Evolutionary conservation across 2,329 filamentous ascomycete genomes (phyloP).

Genomic region (Sporothrix pseudoabietina): DNA sequence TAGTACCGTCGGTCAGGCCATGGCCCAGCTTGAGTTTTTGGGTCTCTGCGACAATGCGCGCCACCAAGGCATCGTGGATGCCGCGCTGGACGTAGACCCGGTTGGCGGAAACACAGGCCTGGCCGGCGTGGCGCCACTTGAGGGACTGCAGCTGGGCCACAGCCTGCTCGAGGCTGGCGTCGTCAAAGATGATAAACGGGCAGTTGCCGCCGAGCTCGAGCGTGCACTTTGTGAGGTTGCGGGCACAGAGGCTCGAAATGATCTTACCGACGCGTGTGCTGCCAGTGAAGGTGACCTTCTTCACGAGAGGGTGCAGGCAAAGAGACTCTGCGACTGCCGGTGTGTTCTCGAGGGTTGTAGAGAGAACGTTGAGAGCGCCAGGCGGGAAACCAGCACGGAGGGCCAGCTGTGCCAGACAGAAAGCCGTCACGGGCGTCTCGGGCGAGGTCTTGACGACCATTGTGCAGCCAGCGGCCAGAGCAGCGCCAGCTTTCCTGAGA

Average conservation of each 20-base stretch:
- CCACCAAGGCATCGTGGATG: conserved; percentile 54
- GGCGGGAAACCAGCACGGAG: conserved; percentile 72
- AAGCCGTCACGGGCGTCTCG: conserved; percentile 72
- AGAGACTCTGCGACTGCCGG: conserved; percentile 51
- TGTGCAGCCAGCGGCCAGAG: conserved; percentile 70
- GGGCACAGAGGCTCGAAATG: conserved; percentile 63
- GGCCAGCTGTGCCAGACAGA: conserved; percentile 68
- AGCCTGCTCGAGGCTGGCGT: conserved; percentile 66
- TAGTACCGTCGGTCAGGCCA: conserved; percentile 57
- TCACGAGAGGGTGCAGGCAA: conserved; percentile 49
- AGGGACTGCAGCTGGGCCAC: conserved; percentile 48
- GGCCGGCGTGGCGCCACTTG: conserved; percentile 58
- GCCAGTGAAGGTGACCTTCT: conserved; percentile 77
- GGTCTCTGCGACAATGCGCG: conserved; percentile 48
- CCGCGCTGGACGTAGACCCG: conserved; percentile 65
- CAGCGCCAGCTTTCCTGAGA: conserved; percentile 66
- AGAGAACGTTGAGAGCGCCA: conserved; percentile 63
- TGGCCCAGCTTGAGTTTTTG: conserved; percentile 62
- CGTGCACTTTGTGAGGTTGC: conserved; percentile 67
- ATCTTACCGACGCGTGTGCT: conserved; percentile 70
- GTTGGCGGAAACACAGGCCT: conserved; percentile 67
- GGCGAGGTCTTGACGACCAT: conserved; percentile 75
- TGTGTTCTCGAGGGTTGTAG: conserved; percentile 50
- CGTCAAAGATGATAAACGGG: conserved; percentile 66
- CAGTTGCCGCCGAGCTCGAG: conserved; percentile 75